Base-by-base conservation (phyloP, 768 basidiomycete genomes). In the Pleurotus platypus region DNA sequence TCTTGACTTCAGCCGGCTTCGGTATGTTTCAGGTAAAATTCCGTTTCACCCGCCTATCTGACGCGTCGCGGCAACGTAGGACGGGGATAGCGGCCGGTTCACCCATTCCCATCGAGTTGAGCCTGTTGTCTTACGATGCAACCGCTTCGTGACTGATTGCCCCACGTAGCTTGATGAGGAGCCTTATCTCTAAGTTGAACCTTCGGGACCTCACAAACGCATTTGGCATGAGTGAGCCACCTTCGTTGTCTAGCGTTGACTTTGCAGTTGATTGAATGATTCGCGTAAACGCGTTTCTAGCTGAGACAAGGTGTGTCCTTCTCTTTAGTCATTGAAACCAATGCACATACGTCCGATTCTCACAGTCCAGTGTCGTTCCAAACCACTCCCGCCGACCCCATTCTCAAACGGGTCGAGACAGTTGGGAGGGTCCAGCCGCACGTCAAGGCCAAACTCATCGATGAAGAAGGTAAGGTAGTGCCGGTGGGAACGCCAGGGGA, bases 81-180 rank as follows among this genome's bases (percentile, higher is more conserved):
- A 92, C 91, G 15, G 91, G 91, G 0, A 90, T 92, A 57, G 90
- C 90, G 27, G 88, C 89, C 8, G 91, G 91, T 1, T 86, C 90
- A 0, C 79, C 90, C 0, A 74, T 92, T 35, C 91, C 91, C 5
- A 92, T 88, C 39, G 83, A 89, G 49, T 70, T 93, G 42, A 45
- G 42, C 7, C 22, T 13, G 6, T 20, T 1, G 6, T 20, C 7
- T 2, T 54, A n/a, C 37, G 12, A 15, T 15, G 12, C 49, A 5
- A 15, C 37, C n/a, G 1, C 1, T 12, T 1, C 4, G n/a, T 6
- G 20, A 35, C 49, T 50, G 20, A 20, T 12, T 0, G 27, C 16
- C 15, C 27, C 22, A 27, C 30, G n/a, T 35, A 54, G 51, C 20
- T n/a, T 54, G 46, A 92, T 93, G 91, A 84, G 77, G 60, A 78